A percentile compares a stretch with the other conserved stretches of the same genome.
Conservation (phyloP, 495 filamentous ascomycete species). For the Apiosordaria backusii region DNA sequence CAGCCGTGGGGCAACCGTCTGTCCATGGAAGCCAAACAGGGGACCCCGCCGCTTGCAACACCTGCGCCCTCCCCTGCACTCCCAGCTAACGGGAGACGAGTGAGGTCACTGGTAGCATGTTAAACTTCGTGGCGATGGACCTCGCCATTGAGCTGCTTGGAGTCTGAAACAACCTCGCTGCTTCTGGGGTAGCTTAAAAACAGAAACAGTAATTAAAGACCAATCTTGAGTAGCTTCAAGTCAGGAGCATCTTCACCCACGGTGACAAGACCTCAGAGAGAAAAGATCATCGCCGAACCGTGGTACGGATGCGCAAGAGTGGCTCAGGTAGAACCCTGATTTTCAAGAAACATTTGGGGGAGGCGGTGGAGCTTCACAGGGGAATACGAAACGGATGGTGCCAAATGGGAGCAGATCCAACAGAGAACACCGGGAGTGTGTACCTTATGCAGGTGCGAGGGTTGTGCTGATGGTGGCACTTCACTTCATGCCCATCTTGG, state of each 20-base stretch:
- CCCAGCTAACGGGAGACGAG: background rate
- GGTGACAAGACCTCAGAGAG: background rate
- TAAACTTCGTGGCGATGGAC: background rate
- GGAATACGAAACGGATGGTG: background rate
- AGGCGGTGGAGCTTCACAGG: background rate
- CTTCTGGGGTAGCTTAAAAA: background rate
- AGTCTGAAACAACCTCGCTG: background rate
- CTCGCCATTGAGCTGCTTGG: background rate
- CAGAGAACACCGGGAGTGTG: background rate
- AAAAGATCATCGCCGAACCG: background rate
- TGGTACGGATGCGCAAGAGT: background rate
- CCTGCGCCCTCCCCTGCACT: background rate
- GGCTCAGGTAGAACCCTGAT: background rate
- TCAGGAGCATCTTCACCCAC: too few species aligned
- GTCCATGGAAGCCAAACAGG: background rate
- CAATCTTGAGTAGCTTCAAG: too few species aligned
- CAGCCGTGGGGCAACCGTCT: constrained; percentile 26
- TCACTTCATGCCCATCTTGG: too few species aligned
- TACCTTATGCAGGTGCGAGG: background rate
- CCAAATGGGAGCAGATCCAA: background rate
- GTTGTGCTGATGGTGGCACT: background rate
- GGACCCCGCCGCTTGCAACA: background rate
- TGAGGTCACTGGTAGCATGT: background rate
- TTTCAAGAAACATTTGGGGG: background rate
- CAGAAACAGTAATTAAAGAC: background rate